Conservation (phyloP, 805 yeast species). For the Monosporozyma unispora region DNA sequence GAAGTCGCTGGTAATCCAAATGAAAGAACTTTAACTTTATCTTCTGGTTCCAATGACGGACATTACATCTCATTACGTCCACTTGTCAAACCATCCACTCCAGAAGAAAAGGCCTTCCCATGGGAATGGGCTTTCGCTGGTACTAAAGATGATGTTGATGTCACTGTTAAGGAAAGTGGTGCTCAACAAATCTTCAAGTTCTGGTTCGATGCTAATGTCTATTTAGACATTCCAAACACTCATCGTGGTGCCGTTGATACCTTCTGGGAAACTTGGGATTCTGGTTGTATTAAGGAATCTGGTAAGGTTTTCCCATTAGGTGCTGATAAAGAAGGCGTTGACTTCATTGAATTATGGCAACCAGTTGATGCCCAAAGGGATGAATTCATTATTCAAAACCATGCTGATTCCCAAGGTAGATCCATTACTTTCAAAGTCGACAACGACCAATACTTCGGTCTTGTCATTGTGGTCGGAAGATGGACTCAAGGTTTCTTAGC, state of each 20-base stretch:
- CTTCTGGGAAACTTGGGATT: constrained; percentile 26
- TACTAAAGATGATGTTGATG: constrained; percentile 32
- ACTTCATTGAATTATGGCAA: constrained; percentile 31
- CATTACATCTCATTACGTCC: constrained; percentile 33
- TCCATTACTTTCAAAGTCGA: constrained; percentile 23
- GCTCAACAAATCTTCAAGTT: constrained; percentile 23
- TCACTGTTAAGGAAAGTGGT: constrained; percentile 24
- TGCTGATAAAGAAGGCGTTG: constrained; percentile 18
- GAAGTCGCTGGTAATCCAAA: constrained; percentile 20
- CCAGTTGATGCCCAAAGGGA: constrained; percentile 23
- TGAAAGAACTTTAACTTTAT: constrained; percentile 28
- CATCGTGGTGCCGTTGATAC: constrained; percentile 26
- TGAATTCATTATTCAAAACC: constrained; percentile 13
- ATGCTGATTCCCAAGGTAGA: constrained; percentile 9
- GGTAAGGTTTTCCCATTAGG: constrained; percentile 29
- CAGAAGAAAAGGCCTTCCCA: constrained; percentile 31
- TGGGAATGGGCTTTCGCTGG: constrained; percentile 58
- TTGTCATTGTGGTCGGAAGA: constrained; percentile 26
- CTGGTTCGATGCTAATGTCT: constrained; percentile 26
- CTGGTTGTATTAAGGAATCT: constrained; percentile 28
- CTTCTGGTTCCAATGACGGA: constrained; percentile 28
- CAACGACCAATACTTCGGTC: constrained; percentile 21
- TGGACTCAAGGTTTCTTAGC: constrained; percentile 29
- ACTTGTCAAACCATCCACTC: constrained; percentile 20
- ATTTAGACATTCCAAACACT: constrained; percentile 20